A percentile compares a stretch with the other conserved stretches of the same genome.
phyloP scores from a whole-genome alignment of 108 stramenopile species.

The Fragilariopsis cylindrus region DNA sequence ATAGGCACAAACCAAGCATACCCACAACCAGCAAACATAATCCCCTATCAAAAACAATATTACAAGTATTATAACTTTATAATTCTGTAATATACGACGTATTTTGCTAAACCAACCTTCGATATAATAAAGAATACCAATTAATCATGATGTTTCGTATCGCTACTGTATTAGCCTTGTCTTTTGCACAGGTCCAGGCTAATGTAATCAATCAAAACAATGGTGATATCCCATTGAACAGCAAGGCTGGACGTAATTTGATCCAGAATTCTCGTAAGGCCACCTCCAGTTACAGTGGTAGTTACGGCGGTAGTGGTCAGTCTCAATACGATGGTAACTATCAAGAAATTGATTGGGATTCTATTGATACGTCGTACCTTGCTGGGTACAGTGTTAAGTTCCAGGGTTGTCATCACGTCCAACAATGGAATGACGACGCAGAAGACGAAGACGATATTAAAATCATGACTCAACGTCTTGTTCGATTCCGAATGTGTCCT shows the following conservation, averaged over 20 bases:
- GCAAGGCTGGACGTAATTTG: conserved; percentile 53
- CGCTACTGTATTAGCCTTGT: conserved; percentile 22
- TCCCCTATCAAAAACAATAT: too few relatives aligned
- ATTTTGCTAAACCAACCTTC: neutral
- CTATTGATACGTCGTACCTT: conserved; percentile 37
- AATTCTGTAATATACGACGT: neutral
- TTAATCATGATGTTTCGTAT: conserved; percentile 27
- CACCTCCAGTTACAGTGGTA: conserved; percentile 12
- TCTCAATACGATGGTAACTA: conserved; percentile 4
- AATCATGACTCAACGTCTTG: conserved; percentile 75
- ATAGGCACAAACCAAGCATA: too few relatives aligned
- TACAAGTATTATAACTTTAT: neutral
- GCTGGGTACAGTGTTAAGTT: conserved; percentile 80
- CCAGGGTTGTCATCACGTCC: conserved; percentile 80
- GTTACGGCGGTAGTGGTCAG: conserved; percentile 22
- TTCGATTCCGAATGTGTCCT: conserved; percentile 88
- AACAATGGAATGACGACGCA: conserved; percentile 73
- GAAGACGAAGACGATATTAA: conserved; percentile 65
- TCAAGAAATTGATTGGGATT: conserved; percentile 2
- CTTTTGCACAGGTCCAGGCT: conserved; percentile 27
- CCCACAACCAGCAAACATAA: too few relatives aligned
- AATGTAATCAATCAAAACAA: conserved; percentile 33
- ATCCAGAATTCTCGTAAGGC: conserved; percentile 54
- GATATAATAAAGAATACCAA: neutral
- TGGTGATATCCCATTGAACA: conserved; percentile 53